These are phyloP conservation scores for Pleomassaria siparia DNA, from an alignment of 2,329 filamentous ascomycete genomes.

Conservation along the genomic window DNA sequence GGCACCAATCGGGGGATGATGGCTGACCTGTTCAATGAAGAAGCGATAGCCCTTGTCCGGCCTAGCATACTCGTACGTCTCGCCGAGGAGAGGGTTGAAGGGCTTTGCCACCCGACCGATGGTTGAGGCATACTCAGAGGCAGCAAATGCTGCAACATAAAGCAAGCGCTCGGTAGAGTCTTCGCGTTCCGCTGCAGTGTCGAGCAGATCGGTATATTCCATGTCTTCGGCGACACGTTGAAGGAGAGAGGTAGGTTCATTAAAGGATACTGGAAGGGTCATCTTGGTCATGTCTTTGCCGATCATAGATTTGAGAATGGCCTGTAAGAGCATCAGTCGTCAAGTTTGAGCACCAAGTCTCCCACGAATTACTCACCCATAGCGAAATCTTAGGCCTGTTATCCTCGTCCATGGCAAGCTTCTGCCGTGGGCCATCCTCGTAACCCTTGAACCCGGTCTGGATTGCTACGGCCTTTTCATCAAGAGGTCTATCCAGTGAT, in stretches of 20 bases:
- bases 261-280: constrained; percentile 97
- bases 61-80: constrained; percentile 94
- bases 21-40: constrained; percentile 97
- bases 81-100: constrained; percentile 93
- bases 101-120: constrained; percentile 97
- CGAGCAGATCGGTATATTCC: constrained; percentile 93
- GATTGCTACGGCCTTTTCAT: constrained; percentile 63
- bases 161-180: constrained; percentile 91
- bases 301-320: constrained; percentile 98
- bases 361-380: constrained; percentile 67
- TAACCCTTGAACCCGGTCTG: constrained; percentile 83
- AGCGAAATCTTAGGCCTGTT: constrained; percentile 91
- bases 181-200: constrained; percentile 78
- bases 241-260: constrained; percentile 92
- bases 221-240: constrained; percentile 96
- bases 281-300: constrained; percentile 99
- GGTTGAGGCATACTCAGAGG: constrained; percentile 94
- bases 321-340: constrained; percentile 55
- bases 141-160: constrained; percentile 93
- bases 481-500: constrained; percentile 50
- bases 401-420: constrained; percentile 86
- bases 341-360: background rate
- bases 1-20: constrained; percentile 92
- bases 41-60: constrained; percentile 98
- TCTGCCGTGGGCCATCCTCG: constrained; percentile 79